phyloP scores from a whole-genome alignment of 345 rosid species.

The Salix suchowensis region DNA sequence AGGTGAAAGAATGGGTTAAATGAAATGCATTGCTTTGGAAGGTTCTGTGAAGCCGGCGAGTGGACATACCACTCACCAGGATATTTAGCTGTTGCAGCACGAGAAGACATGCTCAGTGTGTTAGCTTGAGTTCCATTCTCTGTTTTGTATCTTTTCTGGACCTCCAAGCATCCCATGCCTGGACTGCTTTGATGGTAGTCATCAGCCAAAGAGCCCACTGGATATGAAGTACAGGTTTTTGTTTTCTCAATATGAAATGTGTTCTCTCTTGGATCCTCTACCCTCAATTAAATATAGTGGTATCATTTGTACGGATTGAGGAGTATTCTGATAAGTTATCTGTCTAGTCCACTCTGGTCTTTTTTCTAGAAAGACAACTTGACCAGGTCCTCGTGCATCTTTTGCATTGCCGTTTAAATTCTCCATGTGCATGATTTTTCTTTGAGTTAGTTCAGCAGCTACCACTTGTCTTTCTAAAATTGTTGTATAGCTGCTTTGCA shows the following conservation, averaged over 20 bases:
- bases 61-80: conserved; percentile 10
- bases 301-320: conserved; percentile 24
- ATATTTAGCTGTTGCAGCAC: conserved; percentile 20
- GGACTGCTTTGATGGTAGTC: conserved; percentile 18
- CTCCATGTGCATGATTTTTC: conserved; percentile 11
- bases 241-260: conserved; percentile 29
- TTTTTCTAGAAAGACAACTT: conserved; percentile 23
- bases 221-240: conserved; percentile 17
- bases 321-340: conserved; percentile 12
- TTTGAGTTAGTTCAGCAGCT: conserved; percentile 1
- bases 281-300: conserved; percentile 27
- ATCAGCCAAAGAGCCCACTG: conserved; percentile 17
- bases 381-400: conserved; percentile 23
- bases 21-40: conserved; percentile 16
- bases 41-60: conserved; percentile 12
- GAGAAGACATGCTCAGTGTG: conserved; percentile 20
- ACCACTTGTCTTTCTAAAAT: conserved; percentile 13
- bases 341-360: conserved; percentile 28
- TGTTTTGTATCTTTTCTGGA: conserved; percentile 40
- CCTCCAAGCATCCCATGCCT: conserved; percentile 16
- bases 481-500: conserved; percentile 11
- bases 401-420: conserved; percentile 13
- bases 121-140: conserved; percentile 25
- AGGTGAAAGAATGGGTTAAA: not conserved
- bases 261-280: conserved; percentile 45